phyloP scores from a whole-genome alignment of 2,329 filamentous ascomycete species.

The Tolypocladium nubicola region DNA sequence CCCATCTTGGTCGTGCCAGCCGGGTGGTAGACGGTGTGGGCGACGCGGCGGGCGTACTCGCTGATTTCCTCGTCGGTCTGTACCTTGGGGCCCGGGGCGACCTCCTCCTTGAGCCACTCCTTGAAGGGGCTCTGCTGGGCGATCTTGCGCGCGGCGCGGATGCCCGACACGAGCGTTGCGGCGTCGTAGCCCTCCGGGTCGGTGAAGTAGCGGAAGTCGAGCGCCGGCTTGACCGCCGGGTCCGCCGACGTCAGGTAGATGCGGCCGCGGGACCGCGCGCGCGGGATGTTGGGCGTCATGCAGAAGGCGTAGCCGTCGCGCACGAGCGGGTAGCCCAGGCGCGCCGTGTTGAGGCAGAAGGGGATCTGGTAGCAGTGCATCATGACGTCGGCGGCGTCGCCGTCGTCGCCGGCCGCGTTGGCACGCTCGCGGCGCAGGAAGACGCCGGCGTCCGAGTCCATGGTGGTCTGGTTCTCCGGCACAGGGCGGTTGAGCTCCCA shows the following conservation, averaged over 20 bases:
- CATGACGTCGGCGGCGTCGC: slow-evolving; percentile 76
- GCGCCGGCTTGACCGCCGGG: slow-evolving; percentile 66
- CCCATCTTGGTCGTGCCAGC: slow-evolving; percentile 89
- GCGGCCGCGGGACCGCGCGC: slow-evolving; percentile 66
- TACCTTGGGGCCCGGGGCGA: slow-evolving; percentile 63
- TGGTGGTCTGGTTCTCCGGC: slow-evolving; percentile 71
- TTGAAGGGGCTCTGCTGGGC: slow-evolving; percentile 68
- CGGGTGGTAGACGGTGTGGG: slow-evolving; percentile 86
- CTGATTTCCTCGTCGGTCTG: slow-evolving; percentile 71
- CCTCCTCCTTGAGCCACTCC: slow-evolving; percentile 73
- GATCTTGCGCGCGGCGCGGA: slow-evolving; percentile 67
- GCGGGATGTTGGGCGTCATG: slow-evolving; percentile 87
- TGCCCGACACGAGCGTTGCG: slow-evolving; percentile 66
- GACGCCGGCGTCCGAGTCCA: slow-evolving; percentile 83
- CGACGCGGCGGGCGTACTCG: slow-evolving; percentile 70
- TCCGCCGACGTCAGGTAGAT: slow-evolving; percentile 69
- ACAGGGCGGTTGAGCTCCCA: slow-evolving; percentile 72
- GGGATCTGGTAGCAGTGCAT: slow-evolving; percentile 97
- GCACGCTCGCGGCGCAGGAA: slow-evolving; percentile 71
- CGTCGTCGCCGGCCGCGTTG: slow-evolving; percentile 58
- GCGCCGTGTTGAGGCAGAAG: slow-evolving; percentile 75
- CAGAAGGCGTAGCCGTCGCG: slow-evolving; percentile 74
- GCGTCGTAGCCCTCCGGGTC: slow-evolving; percentile 79
- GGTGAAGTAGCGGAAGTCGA: slow-evolving; percentile 86
- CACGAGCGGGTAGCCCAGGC: slow-evolving; percentile 57